Evolutionary conservation across 345 rosid genomes (phyloP).

Genomic region (Sisymbrium altissimum): DNA sequence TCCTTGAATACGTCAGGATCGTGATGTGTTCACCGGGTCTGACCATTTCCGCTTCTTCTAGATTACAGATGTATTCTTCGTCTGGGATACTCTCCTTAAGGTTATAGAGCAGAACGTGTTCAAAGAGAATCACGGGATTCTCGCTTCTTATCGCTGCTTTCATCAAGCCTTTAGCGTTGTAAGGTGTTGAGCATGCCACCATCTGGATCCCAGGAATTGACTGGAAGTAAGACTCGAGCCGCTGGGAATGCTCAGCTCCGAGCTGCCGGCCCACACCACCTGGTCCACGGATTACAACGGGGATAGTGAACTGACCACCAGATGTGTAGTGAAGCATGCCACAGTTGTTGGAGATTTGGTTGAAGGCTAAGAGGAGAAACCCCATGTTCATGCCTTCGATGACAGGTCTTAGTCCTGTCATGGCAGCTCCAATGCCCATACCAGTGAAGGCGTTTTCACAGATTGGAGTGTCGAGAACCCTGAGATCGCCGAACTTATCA

Average conservation of each 20-base stretch:
- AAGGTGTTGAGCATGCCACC: conserved; percentile 95
- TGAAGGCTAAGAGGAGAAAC: conserved; percentile 87
- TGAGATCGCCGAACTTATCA: conserved; percentile 63
- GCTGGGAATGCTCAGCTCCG: conserved; percentile 90
- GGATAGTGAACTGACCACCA: conserved; percentile 88
- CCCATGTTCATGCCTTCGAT: conserved; percentile 96
- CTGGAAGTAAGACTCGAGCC: conserved; percentile 89
- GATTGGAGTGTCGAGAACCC: conserved; percentile 89
- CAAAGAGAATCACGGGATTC: conserved; percentile 89
- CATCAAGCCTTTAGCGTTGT: conserved; percentile 92
- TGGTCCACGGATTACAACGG: conserved; percentile 80
- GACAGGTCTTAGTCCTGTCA: conserved; percentile 83
- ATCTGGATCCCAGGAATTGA: conserved; percentile 92
- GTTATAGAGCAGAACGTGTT: conserved; percentile 88
- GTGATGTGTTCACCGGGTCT: conserved; percentile 89
- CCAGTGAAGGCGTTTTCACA: conserved; percentile 94
- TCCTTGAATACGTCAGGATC: conserved; percentile 77
- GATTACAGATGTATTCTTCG: conserved; percentile 75
- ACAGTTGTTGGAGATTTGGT: conserved; percentile 93
- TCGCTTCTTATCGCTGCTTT: conserved; percentile 91
- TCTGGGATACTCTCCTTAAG: conserved; percentile 87
- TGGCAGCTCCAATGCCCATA: conserved; percentile 93
- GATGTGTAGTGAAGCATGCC: conserved; percentile 98
- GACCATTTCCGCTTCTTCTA: conserved; percentile 95
- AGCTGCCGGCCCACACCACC: conserved; percentile 96